Evolutionary conservation across 139 green algal genomes (phyloP).

Genomic region (Mesotaenium endlicherianum): DNA sequence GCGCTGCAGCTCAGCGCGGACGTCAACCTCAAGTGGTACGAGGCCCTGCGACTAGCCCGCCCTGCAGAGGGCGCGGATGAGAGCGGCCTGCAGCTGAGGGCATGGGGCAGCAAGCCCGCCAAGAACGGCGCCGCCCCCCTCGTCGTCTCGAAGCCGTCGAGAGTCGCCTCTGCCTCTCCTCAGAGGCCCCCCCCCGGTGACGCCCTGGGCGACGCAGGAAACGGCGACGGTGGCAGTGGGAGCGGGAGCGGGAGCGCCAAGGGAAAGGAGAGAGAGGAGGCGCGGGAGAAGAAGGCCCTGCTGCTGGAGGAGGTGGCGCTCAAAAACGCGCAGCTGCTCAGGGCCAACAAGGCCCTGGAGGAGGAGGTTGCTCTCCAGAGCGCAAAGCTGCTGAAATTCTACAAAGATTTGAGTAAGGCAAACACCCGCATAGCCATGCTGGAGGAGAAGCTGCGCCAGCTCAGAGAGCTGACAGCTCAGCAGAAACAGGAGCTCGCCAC

Average conservation of each 20-base stretch:
- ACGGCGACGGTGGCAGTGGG: not conserved
- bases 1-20: conserved; percentile 5
- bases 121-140: not conserved
- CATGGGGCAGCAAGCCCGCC: not conserved
- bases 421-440: conserved; percentile 5
- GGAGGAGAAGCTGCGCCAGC: conserved; percentile 12
- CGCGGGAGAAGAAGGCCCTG: not conserved
- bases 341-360: no score
- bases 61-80: not conserved
- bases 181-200: not conserved
- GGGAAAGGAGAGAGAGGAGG: not conserved
- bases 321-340: not conserved
- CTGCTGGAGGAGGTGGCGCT: not conserved
- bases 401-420: no score
- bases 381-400: no score
- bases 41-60: not conserved
- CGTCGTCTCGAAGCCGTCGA: not conserved
- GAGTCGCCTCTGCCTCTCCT: not conserved
- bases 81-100: not conserved
- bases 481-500: no score
- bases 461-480: no score
- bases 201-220: not conserved
- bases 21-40: conserved; percentile 20
- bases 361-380: no score
- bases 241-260: not conserved